These are phyloP conservation scores for Aaosphaeria pasadenensis DNA, from an alignment of 2,329 filamentous ascomycete genomes.

Conservation along the genomic window DNA sequence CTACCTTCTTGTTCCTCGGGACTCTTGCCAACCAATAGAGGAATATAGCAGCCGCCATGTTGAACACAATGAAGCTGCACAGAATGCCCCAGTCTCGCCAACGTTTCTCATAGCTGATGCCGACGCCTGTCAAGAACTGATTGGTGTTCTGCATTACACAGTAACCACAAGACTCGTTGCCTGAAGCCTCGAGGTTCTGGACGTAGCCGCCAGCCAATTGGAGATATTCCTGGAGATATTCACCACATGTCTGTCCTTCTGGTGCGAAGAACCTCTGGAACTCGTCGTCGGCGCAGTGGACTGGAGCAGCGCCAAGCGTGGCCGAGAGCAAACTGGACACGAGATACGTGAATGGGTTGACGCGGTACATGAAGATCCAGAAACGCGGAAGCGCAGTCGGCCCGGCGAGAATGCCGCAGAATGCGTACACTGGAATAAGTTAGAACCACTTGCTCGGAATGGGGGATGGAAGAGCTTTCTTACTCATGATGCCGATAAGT, in stretches of 20 bases:
- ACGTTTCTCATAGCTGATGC: constrained; percentile 17
- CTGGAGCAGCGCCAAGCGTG: constrained; percentile 61
- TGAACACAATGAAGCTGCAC: constrained; percentile 63
- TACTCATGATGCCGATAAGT: constrained; percentile 57
- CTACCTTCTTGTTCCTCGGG: neutral
- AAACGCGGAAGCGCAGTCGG: constrained; percentile 62
- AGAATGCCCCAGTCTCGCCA: constrained; percentile 67
- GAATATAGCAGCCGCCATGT: constrained; percentile 54
- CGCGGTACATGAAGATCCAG: constrained; percentile 76
- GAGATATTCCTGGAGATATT: constrained; percentile 49
- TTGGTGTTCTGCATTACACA: neutral
- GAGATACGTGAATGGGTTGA: constrained; percentile 68
- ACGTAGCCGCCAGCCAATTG: constrained; percentile 28
- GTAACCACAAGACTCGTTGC: neutral
- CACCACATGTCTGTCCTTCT: constrained; percentile 53
- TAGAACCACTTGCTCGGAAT: neutral
- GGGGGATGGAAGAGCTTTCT: neutral
- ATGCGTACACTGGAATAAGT: constrained; percentile 12
- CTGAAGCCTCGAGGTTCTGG: neutral
- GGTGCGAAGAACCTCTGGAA: constrained; percentile 61
- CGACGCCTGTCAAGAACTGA: neutral
- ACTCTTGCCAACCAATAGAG: constrained; percentile 49
- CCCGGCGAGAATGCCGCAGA: constrained; percentile 59
- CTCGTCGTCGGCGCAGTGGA: constrained; percentile 67
- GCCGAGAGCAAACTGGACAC: constrained; percentile 67